Evolutionary conservation across 2,329 filamentous ascomycete species (phyloP), one percentile per base, ranked within the genome.

Genomic region (Fusarium sp.): DNA sequence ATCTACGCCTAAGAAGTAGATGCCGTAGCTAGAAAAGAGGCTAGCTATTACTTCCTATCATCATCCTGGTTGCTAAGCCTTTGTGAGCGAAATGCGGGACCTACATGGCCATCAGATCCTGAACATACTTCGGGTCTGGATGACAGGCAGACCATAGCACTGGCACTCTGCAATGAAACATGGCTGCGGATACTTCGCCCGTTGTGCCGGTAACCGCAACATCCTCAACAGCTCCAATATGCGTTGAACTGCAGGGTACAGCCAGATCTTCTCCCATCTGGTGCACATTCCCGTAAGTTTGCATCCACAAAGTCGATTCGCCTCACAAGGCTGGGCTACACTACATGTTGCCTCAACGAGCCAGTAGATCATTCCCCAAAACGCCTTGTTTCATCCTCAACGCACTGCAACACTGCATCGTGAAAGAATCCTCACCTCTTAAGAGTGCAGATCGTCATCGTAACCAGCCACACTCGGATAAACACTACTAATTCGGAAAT

Each of bases 391-490:
- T 32, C 66, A 71, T 54, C 56, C 0, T 17, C 11, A 42, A 64
- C 28, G 48, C 57, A 70, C 48, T 70, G 68, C 44, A 70, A 70
- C 68, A 42, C 38, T 38, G 42, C 60, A 70, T 70, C 68, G 66
- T 20, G 28, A 24, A 34, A 22, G 15, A 50, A 26, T 20, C 28
- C 24, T 12, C 20, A 39, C 8, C 54, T 65, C 22, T 10, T 22
- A 39, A 28, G 15, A 59, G 66, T 36, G 47, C 26, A 39, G 66
- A 70, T 70, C 59, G 38, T 45, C 59, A 14, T 30, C 13, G 34
- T 22, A 26, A 30, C 28, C 18, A 50, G 66, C 57, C 65, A 69
- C 57, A 47, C 26, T 52, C 28, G 66, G 57, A 44, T 34, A 50
- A 26, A n/a, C 26, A 39, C 20, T 22, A 44, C 59, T 17, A 28